Conservation (phyloP, 192 early-diverging fungal species). For the Rhizoclosmatium sp. region DNA sequence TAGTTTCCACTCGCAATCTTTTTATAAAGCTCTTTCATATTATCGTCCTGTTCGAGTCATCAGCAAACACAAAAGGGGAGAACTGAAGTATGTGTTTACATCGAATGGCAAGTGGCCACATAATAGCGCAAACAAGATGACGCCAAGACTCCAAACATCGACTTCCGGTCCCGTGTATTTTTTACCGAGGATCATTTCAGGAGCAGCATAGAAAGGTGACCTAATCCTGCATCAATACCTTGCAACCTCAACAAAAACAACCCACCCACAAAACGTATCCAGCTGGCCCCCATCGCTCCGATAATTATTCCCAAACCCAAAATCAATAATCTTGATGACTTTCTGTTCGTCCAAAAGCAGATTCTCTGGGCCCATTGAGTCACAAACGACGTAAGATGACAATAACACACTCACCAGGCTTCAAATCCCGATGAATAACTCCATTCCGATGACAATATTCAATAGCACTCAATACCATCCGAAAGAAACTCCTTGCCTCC, state of each 20-base stretch:
- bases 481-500: slow-evolving; percentile 86
- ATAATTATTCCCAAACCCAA: slow-evolving; percentile 81
- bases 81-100: neutral
- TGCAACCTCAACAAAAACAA: slow-evolving; percentile 51
- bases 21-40: slow-evolving; percentile 82
- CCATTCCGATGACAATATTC: slow-evolving; percentile 67
- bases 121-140: slow-evolving; percentile 84
- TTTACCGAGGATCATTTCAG: slow-evolving; percentile 84
- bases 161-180: slow-evolving; percentile 87
- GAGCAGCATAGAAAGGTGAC: slow-evolving; percentile 82
- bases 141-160: slow-evolving; percentile 85
- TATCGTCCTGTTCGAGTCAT: slow-evolving; percentile 60
- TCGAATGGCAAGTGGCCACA: slow-evolving; percentile 89
- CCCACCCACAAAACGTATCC: slow-evolving; percentile 67
- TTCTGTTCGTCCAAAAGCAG: slow-evolving; percentile 77
- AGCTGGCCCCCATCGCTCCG: slow-evolving; percentile 47
- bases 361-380: slow-evolving; percentile 68
- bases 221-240: slow-evolving; percentile 46
- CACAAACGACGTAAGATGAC: neutral
- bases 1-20: slow-evolving; percentile 80
- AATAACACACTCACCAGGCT: slow-evolving; percentile 56
- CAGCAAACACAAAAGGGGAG: neutral
- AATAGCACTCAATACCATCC: slow-evolving; percentile 79
- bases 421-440: slow-evolving; percentile 80
- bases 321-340: slow-evolving; percentile 88